Evolutionary conservation across 2,329 filamentous ascomycete genomes (phyloP), one percentile per base, ranked within the genome.

Genomic region (Aspergillus costaricaensis): DNA sequence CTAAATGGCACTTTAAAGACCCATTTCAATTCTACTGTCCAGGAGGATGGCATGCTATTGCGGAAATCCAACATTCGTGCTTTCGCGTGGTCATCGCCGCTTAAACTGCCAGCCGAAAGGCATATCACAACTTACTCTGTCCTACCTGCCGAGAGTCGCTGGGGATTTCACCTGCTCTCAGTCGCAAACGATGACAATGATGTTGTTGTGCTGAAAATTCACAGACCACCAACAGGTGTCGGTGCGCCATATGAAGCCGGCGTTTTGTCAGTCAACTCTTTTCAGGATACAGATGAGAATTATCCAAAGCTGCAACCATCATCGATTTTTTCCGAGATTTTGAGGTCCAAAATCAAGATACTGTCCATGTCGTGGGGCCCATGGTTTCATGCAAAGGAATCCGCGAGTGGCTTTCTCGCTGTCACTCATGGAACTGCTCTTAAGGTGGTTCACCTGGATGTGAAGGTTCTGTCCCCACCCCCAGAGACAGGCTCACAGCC

Each of bases 1-100:
- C 68, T 87, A 39, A 88, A 88, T 62, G 69, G 80, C 56, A 70
- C 74, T 4, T 67, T 86, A 44, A 70, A 74, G 15, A 60, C 70
- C 0, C 77, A 81, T 76, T 83, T 74, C 44, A 63, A 55, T 49
- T 57, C 51, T 8, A 64, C 55, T 38, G 67, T 58, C 39, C 62
- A 64, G 53, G 68, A 69, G 15, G 62, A 53, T 14, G 72, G 57
- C 0, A 55, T 67, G n/a, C 43, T 59, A 7, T 65, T 72, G 51
- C 68, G 70, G 10, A 75, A 74, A 55, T 65, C 65, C 23, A 71
- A 72, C 25, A 74, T 81, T 52, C 72, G 77, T 36, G 71, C 77
- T 15, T 81, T 81, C 62, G 61, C 74, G n/a, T 81, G 79, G 79
- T 74, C 72, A 47, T 67, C 70, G 6, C 69, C 74, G 39, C 58